Evolutionary conservation across 2,329 filamentous ascomycete species (phyloP).

Genomic region (Pseudogymnoascus sp.): DNA sequence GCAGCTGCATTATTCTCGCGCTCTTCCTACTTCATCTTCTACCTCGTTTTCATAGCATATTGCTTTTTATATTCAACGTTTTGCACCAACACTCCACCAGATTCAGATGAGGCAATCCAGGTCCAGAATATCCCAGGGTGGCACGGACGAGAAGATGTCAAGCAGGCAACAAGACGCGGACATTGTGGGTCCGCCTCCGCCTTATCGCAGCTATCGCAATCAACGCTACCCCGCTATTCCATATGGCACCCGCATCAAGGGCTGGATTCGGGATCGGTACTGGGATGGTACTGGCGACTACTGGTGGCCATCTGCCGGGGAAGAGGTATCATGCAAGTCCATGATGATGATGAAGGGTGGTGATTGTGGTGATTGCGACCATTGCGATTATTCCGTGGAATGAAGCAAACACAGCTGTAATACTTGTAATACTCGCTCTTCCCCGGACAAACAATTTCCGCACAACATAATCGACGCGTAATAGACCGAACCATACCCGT

Average conservation of each 20-base stretch:
- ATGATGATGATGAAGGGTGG: not conserved
- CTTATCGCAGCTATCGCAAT: not conserved
- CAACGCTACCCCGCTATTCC: not conserved
- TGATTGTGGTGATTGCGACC: not conserved
- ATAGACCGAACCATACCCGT: not conserved
- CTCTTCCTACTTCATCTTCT: too few species aligned
- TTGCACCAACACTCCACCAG: not conserved
- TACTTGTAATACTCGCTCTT: not conserved
- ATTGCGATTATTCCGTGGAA: not conserved
- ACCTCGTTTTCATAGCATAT: not conserved
- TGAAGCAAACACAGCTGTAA: not conserved
- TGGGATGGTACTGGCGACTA: slow-evolving; percentile 3
- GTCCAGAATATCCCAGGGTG: not conserved
- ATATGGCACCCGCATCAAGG: not conserved
- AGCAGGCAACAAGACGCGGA: not conserved
- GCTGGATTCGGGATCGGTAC: not conserved
- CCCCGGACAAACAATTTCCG: not conserved
- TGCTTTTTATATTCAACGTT: not conserved
- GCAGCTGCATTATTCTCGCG: too few species aligned
- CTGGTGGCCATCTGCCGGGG: not conserved
- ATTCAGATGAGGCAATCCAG: not conserved
- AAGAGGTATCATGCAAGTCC: not conserved
- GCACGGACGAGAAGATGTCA: slow-evolving; percentile 3
- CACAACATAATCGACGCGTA: not conserved
- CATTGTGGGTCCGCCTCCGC: not conserved